phyloP scores from a whole-genome alignment of 2,329 filamentous ascomycete species.

The Calonectria leucothoes region DNA sequence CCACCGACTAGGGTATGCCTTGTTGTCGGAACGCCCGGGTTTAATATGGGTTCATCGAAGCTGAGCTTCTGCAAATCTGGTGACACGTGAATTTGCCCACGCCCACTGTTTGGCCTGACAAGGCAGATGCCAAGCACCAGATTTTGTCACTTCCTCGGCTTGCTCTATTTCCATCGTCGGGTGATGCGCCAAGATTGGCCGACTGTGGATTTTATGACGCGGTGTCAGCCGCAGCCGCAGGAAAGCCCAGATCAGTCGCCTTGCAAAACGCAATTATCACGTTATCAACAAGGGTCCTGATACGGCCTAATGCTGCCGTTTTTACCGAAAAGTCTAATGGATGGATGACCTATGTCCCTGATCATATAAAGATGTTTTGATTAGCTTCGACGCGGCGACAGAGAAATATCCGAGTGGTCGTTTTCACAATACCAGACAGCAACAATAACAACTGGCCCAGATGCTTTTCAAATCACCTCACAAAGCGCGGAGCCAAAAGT shows the following conservation, averaged over 20 bases:
- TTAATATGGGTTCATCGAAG: background rate
- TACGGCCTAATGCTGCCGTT: slow-evolving; percentile 1
- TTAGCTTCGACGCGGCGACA: background rate
- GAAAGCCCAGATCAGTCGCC: background rate
- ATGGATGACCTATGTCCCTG: background rate
- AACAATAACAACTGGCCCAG: background rate
- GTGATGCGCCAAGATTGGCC: slow-evolving; percentile 3
- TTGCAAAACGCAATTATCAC: slow-evolving; percentile 17
- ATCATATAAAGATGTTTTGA: slow-evolving; percentile 10
- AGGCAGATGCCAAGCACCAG: background rate
- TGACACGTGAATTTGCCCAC: background rate
- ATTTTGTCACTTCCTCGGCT: slow-evolving; percentile 9
- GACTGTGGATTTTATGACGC: slow-evolving; percentile 4
- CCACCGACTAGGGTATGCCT: background rate
- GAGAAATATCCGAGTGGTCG: background rate
- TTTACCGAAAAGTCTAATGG: slow-evolving; percentile 20
- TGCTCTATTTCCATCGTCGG: background rate
- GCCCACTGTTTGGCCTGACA: background rate
- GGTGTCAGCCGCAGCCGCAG: background rate
- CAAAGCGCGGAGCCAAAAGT: background rate
- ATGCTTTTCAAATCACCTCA: slow-evolving; percentile 3
- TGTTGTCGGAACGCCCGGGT: slow-evolving; percentile 1
- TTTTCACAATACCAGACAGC: background rate
- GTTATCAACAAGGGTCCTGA: slow-evolving; percentile 5
- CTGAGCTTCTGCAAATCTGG: background rate